Percentiles rank a stretch among this genome's conserved stretches.
phyloP scores from a whole-genome alignment of 2,329 filamentous ascomycete genomes.

The Pestalotiopsis sp. region DNA sequence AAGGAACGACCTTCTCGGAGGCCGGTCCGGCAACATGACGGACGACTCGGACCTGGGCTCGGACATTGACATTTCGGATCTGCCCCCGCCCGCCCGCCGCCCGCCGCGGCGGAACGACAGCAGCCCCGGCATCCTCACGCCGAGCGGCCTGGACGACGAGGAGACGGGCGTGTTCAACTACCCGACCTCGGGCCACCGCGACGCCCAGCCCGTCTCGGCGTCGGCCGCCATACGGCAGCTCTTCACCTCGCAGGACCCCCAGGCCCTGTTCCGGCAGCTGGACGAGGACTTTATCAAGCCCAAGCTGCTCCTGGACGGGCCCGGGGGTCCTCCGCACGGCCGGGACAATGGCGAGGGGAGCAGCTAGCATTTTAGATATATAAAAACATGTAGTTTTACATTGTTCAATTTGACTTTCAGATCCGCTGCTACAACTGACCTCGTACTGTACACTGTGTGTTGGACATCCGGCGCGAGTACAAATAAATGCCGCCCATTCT shows the following conservation, averaged over 20 bases:
- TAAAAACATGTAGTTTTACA: background rate
- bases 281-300: conserved; percentile 98
- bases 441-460: background rate
- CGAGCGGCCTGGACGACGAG: conserved; percentile 23
- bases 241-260: conserved; percentile 84
- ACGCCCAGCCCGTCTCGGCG: conserved; percentile 61
- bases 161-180: conserved; percentile 35
- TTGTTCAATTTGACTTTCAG: background rate
- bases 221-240: conserved; percentile 79
- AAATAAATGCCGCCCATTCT: no score
- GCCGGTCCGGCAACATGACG: conserved; percentile 45
- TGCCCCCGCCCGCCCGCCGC: conserved; percentile 61
- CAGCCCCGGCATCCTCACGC: conserved; percentile 38
- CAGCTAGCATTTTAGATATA: conserved; percentile 22
- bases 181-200: conserved; percentile 34
- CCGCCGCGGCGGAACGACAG: conserved; percentile 40
- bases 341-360: conserved; percentile 30
- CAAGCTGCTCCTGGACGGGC: conserved; percentile 78
- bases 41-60: conserved; percentile 65
- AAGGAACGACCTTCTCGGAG: conserved; percentile 58
- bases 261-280: conserved; percentile 85
- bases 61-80: conserved; percentile 68
- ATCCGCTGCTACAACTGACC: background rate
- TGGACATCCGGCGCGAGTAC: no score
- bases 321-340: conserved; percentile 12